A percentile compares a stretch with the other conserved stretches of the same genome.
Evolutionary conservation across 1,139 yeast species (phyloP).

Genomic region (Sugiyamaella pinicola): DNA sequence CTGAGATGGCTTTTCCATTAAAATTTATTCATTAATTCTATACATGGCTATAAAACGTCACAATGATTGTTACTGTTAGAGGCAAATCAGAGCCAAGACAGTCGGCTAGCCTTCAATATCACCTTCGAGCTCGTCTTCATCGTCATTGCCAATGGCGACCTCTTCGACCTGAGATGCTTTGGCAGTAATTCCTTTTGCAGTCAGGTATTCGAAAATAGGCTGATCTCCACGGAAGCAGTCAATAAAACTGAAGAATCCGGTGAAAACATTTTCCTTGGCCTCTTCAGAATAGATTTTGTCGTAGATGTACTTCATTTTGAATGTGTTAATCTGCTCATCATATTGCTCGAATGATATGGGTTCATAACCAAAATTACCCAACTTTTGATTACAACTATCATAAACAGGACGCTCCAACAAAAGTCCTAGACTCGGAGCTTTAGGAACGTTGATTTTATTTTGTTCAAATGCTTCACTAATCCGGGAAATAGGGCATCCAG

Average conservation of each 20-base stretch:
- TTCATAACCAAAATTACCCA: slow-evolving; percentile 78
- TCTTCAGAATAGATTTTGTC: slow-evolving; percentile 92
- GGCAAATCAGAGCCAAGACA: too few relatives aligned
- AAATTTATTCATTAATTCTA: too few relatives aligned
- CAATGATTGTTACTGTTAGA: too few relatives aligned
- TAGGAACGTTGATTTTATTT: slow-evolving; percentile 83
- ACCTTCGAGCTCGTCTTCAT: slow-evolving; percentile 38
- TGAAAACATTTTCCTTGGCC: slow-evolving; percentile 79
- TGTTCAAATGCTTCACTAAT: slow-evolving; percentile 78
- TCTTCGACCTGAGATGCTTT: slow-evolving; percentile 30
- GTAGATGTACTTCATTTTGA: slow-evolving; percentile 85
- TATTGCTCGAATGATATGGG: slow-evolving; percentile 70
- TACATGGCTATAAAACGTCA: too few relatives aligned
- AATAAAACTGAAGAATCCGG: slow-evolving; percentile 85
- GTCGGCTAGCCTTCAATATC: slow-evolving; percentile 38
- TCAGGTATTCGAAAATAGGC: slow-evolving; percentile 73
- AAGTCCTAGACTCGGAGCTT: slow-evolving; percentile 95
- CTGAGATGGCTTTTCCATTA: too few relatives aligned
- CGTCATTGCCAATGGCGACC: slow-evolving; percentile 34
- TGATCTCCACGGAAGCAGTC: slow-evolving; percentile 70
- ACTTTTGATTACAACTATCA: slow-evolving; percentile 74
- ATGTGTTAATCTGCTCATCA: slow-evolving; percentile 71
- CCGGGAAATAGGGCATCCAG: slow-evolving; percentile 78
- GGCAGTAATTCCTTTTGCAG: slow-evolving; percentile 57
- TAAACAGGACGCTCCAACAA: slow-evolving; percentile 90